Evolutionary conservation across 306 rosid species (phyloP), one percentile per base, ranked within the genome.

Genomic region (Citrullus amarus): DNA sequence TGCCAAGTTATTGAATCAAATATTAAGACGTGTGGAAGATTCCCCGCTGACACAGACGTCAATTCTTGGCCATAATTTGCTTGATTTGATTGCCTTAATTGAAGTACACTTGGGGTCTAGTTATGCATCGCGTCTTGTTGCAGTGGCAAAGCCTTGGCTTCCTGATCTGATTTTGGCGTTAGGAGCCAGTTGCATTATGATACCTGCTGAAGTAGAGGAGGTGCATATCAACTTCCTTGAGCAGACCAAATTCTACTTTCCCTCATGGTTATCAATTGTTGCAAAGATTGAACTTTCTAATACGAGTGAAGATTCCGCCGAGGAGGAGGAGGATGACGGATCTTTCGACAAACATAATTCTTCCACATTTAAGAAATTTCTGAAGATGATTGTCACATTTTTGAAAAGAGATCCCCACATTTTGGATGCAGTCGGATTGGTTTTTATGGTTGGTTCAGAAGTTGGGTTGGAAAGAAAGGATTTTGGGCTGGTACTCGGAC

Each of bases 81-180:
- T 94, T 80, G 97, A 92, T 80, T 78, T 90, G 78, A 81, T 92
- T 17, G 82, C 85, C 84, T 81, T 82, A 15, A 77, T 83, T 80
- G 98, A 92, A 78, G 84, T 80, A 71, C 79, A 85, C 75, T 59
- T 87, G 83, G 96, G 97, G 58, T 79, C 95, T 74, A 80, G 80
- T 73, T 79, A 86, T 61, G 96, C 97, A 44, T 84, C 85, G 5
- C 87, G 88, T 71, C 80, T 92, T 78, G 90, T 88, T 66, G 80
- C 93, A 58, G 88, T 89, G 60, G 90, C 86, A 34, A 92, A 89
- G 82, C 85, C 92, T 59, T 94, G 98, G 98, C 86, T 94, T 58
- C 98, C 98, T 12, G 97, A 92, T 90, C 84, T 92, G 79, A 83
- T 87, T 76, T 82, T 94, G 87, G 94, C 94, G 9, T 79, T 94